Evolutionary conservation across 2,329 filamentous ascomycete genomes (phyloP), one percentile per base, ranked within the genome.

Genomic region (Talaromyces marneffei): DNA sequence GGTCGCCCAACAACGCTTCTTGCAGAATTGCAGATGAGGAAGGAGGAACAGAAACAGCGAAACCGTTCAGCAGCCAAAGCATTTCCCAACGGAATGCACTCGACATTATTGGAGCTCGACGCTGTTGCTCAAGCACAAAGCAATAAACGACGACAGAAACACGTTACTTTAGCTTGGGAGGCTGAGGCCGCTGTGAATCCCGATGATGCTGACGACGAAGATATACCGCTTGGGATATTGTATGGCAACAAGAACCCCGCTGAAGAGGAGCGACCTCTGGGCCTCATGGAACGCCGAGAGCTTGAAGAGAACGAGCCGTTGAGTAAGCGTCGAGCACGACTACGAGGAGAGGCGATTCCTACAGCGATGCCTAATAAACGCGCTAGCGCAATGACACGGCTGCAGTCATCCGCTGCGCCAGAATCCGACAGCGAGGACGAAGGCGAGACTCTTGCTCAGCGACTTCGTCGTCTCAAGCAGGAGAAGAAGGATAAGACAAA

Each of bases 271-370:
- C 71, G 75, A 31, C 78, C 79, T 1, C 59, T 79, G 29, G 79
- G 79, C n/a, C 69, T 81, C 8, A 75, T 81, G 69, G 78, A 95
- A 71, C 86, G 85, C 68, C 86, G 91, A 52, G 88, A 95, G 62
- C 78, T 94, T 66, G 94, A 99, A 72, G 94, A 99, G 69, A 94
- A 92, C 60, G 94, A 97, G 72, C 92, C 94, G 0, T 79, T 97
- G 20, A 92, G 89, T 68, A 83, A 83, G 40, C 87, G 92, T 2
- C 86, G 90, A 53, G 89, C 88, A 42, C 83, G 92, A 60, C 80
- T 97, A 6, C 83, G 87, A 46, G 90, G 90, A 39, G 80, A 83
- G 46, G 75, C 76, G 0, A 72, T 77, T 9, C 66, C 66, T 12
- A 69, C 71, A 8, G 18, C 54, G 12, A 66, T 57, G 46, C 62